Conservation (phyloP, 768 basidiomycete species). For the Collybia nuda region DNA sequence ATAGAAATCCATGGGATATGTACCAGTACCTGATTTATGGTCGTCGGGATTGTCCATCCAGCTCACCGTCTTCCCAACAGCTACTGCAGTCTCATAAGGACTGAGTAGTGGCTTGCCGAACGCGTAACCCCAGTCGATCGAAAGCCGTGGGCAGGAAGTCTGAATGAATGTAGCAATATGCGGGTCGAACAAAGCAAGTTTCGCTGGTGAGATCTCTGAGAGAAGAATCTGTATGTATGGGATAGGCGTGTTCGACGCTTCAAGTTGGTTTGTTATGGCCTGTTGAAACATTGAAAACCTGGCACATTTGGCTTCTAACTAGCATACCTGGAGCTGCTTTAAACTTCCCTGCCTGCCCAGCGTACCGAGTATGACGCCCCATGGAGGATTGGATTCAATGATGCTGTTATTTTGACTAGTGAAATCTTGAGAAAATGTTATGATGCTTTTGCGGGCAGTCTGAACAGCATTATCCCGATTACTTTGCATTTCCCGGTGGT, state of each 20-base stretch:
- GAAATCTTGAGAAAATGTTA: slow-evolving; percentile 19
- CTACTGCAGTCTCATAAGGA: slow-evolving; percentile 92
- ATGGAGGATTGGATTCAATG: slow-evolving; percentile 37
- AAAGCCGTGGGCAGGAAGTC: slow-evolving; percentile 93
- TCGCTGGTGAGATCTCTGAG: slow-evolving; percentile 96
- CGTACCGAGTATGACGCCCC: slow-evolving; percentile 95
- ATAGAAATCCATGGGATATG: slow-evolving; percentile 98
- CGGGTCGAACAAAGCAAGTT: slow-evolving; percentile 79
- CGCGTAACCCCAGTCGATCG: slow-evolving; percentile 99
- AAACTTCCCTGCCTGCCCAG: slow-evolving; percentile 93
- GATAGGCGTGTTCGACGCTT: slow-evolving; percentile 50
- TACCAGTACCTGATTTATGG: slow-evolving; percentile 32
- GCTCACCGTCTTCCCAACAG: slow-evolving; percentile 62
- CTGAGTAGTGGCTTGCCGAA: slow-evolving; percentile 86
- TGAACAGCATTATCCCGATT: slow-evolving; percentile 75
- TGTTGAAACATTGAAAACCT: slow-evolving; percentile 21
- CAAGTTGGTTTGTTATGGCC: slow-evolving; percentile 76
- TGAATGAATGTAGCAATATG: slow-evolving; percentile 91
- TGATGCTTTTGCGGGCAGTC: slow-evolving; percentile 67
- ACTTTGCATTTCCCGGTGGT: slow-evolving; percentile 83
- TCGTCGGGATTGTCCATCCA: slow-evolving; percentile 53
- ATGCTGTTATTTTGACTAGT: slow-evolving; percentile 1
- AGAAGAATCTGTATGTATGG: slow-evolving; percentile 90
- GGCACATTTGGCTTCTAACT: background rate
- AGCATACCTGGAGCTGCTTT: slow-evolving; percentile 73